These are phyloP conservation scores for Ploettnerulaceae sp. DNA, from an alignment of 2,329 filamentous ascomycete species.

Conservation along the genomic window DNA sequence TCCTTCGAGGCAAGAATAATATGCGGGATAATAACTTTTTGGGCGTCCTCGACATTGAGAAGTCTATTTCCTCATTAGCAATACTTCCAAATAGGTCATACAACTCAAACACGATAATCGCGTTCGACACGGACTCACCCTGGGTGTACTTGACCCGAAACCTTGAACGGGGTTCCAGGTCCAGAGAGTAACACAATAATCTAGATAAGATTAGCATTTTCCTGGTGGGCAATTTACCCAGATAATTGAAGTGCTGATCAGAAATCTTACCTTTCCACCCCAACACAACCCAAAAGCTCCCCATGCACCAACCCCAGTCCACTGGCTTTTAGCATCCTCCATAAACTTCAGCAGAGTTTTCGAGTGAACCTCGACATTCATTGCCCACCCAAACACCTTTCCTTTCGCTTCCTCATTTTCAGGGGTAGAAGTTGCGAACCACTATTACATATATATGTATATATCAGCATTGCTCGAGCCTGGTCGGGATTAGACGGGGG, in stretches of 20 bases:
- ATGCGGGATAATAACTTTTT: conserved; percentile 43
- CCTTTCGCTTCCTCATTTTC: conserved; percentile 45
- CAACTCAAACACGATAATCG: background rate
- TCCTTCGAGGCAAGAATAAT: conserved; percentile 47
- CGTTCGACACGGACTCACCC: conserved; percentile 9
- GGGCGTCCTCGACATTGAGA: conserved; percentile 37
- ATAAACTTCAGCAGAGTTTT: conserved; percentile 31
- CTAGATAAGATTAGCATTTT: conserved; percentile 6
- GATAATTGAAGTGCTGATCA: too few species aligned
- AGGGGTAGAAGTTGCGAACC: conserved; percentile 55
- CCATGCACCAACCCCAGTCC: conserved; percentile 48
- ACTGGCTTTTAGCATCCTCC: conserved; percentile 38
- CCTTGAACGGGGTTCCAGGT: conserved; percentile 21
- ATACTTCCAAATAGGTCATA: background rate
- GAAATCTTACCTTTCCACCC: conserved; percentile 30
- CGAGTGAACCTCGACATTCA: conserved; percentile 6
- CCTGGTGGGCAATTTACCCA: too few species aligned
- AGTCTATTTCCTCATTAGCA: conserved; percentile 6
- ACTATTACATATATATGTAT: conserved; percentile 19
- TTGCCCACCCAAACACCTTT: conserved; percentile 10
- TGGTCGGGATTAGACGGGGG: too few species aligned
- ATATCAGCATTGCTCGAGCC: too few species aligned
- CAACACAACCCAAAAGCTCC: conserved; percentile 28
- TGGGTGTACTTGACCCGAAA: conserved; percentile 29
- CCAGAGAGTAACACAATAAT: conserved; percentile 21